phyloP scores from a whole-genome alignment of 78 protist genomes.

The Creolimax fragrantissima region DNA sequence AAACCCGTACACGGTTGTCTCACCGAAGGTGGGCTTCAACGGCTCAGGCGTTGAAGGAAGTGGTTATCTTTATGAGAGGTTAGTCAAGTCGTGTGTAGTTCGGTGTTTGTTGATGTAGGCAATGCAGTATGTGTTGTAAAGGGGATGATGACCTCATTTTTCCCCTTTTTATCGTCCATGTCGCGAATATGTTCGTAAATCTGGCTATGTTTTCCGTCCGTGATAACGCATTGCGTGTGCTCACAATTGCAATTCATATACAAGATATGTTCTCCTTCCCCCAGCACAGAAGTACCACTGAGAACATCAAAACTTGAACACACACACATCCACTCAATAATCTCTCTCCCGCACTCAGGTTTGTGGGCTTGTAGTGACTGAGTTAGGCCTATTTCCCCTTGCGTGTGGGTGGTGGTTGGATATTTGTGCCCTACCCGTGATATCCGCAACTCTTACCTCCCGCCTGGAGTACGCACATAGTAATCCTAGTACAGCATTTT shows the following conservation, averaged over 20 bases:
- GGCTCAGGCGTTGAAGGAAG: too few relatives aligned
- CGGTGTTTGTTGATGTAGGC: too few relatives aligned
- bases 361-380: neutral
- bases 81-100: too few relatives aligned
- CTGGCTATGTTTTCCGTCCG: too few relatives aligned
- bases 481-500: neutral
- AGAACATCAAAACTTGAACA: neutral
- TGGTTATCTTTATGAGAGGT: too few relatives aligned
- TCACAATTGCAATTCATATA: neutral
- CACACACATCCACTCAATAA: neutral
- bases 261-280: neutral
- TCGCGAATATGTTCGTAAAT: too few relatives aligned
- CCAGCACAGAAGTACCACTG: neutral
- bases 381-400: conserved; percentile 24
- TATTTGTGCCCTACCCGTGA: neutral
- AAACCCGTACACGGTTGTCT: too few relatives aligned
- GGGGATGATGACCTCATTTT: too few relatives aligned
- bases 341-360: neutral
- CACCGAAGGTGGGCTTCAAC: too few relatives aligned
- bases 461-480: neutral
- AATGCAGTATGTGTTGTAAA: too few relatives aligned
- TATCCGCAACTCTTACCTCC: neutral
- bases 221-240: too few relatives aligned
- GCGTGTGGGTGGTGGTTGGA: conserved; percentile 34
- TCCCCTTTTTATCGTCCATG: too few relatives aligned